These are phyloP conservation scores for Malus hybrid DNA, from an alignment of 331 rosid species.

Conservation along the genomic window DNA sequence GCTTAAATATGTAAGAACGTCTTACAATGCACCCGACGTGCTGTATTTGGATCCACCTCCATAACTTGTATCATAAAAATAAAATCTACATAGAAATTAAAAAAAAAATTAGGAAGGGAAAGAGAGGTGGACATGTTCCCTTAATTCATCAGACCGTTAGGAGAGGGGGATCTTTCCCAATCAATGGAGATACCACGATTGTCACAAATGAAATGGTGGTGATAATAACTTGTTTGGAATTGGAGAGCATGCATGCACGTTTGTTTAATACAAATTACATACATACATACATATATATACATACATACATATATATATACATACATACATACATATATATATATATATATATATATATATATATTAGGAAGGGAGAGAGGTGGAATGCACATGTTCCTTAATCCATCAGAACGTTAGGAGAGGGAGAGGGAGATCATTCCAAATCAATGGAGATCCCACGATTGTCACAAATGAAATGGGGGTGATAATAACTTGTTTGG, in stretches of 20 bases:
- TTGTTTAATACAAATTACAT: background rate
- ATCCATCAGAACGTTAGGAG: background rate
- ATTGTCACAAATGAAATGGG: background rate
- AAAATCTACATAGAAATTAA: background rate
- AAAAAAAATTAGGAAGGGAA: background rate
- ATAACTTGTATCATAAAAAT: background rate
- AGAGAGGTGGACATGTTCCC: background rate
- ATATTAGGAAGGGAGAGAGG: background rate
- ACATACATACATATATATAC: too few relatives aligned
- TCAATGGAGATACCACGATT: background rate
- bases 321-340: too few relatives aligned
- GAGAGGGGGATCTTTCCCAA: background rate
- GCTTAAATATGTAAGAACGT: background rate
- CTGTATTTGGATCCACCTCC: background rate
- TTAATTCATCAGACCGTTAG: background rate
- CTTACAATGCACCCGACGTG: background rate
- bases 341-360: too few relatives aligned
- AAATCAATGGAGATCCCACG: background rate
- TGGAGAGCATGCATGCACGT: slow-evolving; percentile 15
- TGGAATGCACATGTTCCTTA: background rate
- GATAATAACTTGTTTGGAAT: background rate
- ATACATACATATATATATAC: too few relatives aligned
- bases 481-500: background rate
- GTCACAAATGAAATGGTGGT: background rate
- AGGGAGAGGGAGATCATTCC: background rate